A percentile compares a stretch with the other conserved stretches of the same genome.
Conservation (phyloP, 2,329 filamentous ascomycete species). For the Aspergillus niger region DNA sequence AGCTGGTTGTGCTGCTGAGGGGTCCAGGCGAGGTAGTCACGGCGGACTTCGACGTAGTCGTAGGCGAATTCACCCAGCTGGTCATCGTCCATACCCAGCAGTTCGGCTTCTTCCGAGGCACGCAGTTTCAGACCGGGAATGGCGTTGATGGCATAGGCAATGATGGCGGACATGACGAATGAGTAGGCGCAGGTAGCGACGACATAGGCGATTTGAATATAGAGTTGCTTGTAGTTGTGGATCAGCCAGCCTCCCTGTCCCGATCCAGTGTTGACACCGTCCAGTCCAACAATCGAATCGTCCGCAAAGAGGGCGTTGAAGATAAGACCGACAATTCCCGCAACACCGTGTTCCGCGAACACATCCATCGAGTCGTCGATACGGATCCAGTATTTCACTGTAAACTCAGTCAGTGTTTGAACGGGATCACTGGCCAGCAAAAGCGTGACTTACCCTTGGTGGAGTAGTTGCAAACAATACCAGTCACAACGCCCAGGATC, state of each 20-base stretch:
- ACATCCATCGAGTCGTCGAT: slow-evolving; percentile 89
- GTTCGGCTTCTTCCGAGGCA: slow-evolving; percentile 66
- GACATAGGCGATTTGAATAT: slow-evolving; percentile 70
- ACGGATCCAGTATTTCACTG: slow-evolving; percentile 71
- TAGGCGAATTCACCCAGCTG: slow-evolving; percentile 56
- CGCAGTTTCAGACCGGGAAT: slow-evolving; percentile 71
- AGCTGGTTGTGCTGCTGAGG: slow-evolving; percentile 47
- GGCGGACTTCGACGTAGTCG: slow-evolving; percentile 54
- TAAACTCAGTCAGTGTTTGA: slow-evolving; percentile 11
- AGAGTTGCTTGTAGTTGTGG: slow-evolving; percentile 69
- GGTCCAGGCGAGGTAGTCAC: slow-evolving; percentile 55
- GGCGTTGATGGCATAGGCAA: slow-evolving; percentile 70
- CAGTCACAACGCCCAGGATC: slow-evolving; percentile 62
- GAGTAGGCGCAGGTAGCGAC: slow-evolving; percentile 66
- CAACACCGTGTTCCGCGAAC: slow-evolving; percentile 85
- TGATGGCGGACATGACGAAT: slow-evolving; percentile 67
- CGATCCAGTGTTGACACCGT: slow-evolving; percentile 60
- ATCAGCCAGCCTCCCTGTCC: slow-evolving; percentile 68
- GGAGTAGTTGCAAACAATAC: slow-evolving; percentile 75
- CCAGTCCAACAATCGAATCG: slow-evolving; percentile 71
- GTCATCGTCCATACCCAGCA: slow-evolving; percentile 62
- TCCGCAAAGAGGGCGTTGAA: slow-evolving; percentile 77
- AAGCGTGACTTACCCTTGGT: slow-evolving; percentile 71
- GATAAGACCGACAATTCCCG: slow-evolving; percentile 78
- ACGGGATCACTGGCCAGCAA: background rate